Conservation (phyloP, 495 filamentous ascomycete genomes). For the Podospora anserina region DNA sequence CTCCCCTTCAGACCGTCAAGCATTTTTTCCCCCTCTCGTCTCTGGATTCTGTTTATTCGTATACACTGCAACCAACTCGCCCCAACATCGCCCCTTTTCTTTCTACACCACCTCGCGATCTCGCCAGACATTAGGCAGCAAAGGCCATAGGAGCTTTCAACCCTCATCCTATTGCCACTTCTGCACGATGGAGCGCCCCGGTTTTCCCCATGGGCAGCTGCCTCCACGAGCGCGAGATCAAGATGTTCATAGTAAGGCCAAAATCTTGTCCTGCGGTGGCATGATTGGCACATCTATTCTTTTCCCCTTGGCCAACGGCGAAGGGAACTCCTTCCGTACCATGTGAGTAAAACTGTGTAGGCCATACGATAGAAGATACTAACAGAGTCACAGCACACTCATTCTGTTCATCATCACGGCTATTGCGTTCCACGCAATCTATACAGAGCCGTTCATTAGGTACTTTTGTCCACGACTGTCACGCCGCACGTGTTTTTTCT, state of each 20-base stretch:
- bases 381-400: constrained; percentile 25
- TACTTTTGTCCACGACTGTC: constrained; percentile 6
- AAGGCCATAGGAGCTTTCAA: not conserved
- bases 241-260: constrained; percentile 16
- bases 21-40: not conserved
- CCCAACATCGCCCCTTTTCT: not conserved
- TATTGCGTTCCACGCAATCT: constrained; percentile 21
- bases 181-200: constrained; percentile 14
- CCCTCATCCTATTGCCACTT: not conserved
- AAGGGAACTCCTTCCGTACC: constrained; percentile 26
- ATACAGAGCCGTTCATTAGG: constrained; percentile 24
- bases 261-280: constrained; percentile 30
- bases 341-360: constrained; percentile 27
- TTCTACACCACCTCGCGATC: not conserved
- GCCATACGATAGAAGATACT: constrained; percentile 7
- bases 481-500: not conserved
- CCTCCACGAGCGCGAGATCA: not conserved
- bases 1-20: not conserved
- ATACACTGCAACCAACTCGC: not conserved
- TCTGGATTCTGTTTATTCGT: not conserved
- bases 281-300: constrained; percentile 39
- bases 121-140: constrained; percentile 1
- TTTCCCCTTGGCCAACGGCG: constrained; percentile 27
- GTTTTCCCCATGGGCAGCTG: not conserved
- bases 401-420: constrained; percentile 26